Conservation (phyloP, 2,329 filamentous ascomycete species). For the Microcyclospora tardicrescens region DNA sequence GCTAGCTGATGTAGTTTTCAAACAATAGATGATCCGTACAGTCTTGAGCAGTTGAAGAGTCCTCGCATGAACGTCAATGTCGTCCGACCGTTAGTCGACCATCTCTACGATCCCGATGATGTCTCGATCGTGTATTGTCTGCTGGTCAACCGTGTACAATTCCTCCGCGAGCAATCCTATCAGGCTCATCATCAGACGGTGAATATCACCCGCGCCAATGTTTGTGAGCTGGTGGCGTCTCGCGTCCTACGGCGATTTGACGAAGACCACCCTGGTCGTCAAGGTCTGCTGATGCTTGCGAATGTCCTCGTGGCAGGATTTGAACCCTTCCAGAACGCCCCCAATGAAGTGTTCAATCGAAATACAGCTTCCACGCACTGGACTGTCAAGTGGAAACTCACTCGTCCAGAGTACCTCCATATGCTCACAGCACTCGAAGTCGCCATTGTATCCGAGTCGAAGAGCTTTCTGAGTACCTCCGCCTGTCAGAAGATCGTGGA, state of each 20-base stretch:
- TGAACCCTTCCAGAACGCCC: constrained; percentile 74
- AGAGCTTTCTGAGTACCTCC: constrained; percentile 61
- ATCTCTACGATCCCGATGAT: constrained; percentile 65
- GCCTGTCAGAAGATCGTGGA: constrained; percentile 72
- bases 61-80: constrained; percentile 71
- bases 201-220: constrained; percentile 59
- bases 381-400: constrained; percentile 27
- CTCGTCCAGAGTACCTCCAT: constrained; percentile 37
- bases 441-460: constrained; percentile 71
- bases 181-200: constrained; percentile 70
- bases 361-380: constrained; percentile 36
- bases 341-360: constrained; percentile 49
- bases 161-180: constrained; percentile 63
- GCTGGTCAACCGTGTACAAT: constrained; percentile 68
- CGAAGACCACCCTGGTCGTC: constrained; percentile 59
- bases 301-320: constrained; percentile 75
- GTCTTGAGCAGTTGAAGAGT: constrained; percentile 63
- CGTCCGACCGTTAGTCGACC: constrained; percentile 70
- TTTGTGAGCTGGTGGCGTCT: constrained; percentile 69
- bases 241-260: constrained; percentile 66
- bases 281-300: constrained; percentile 59
- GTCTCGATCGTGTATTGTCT: constrained; percentile 76
- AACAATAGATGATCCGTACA: constrained; percentile 47
- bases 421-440: constrained; percentile 69
- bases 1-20: constrained; percentile 5